Base-by-base conservation (phyloP, 495 filamentous ascomycete species). In the Penicillium pancosmium region DNA sequence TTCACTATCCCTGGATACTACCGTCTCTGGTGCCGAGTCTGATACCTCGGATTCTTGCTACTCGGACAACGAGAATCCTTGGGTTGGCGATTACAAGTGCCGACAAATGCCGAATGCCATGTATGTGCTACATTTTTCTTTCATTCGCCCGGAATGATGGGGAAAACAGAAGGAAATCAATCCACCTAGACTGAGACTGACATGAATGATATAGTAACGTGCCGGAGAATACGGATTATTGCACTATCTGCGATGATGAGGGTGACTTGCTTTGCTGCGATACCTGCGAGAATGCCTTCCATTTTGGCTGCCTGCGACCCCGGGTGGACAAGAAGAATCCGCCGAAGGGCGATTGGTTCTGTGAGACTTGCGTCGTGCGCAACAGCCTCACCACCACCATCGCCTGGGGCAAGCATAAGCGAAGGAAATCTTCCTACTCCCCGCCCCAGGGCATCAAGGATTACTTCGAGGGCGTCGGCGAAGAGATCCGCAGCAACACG, bases 261-360 rank as follows among this genome's bases (percentile, higher is more conserved):
- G 94, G 94, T n/a, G 80, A 88, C 52, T 78, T 98, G 25, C 77
- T 98, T 56, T 97, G 93, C 75, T 98, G 94, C 71, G 94, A 98
- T 72, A 88, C 88, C 49, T 98, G 94, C 76, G 81, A 83, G 16
- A 85, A 88, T 47, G 89, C 91, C 0, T 97, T 92, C 73, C 94
- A 98, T 71, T 91, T 92, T 67, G 78, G 78, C 46, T 98, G 94
- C 70, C 78, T 92, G 46, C 86, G 93, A 65, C 92, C 93, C 54
- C 89, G 91, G 5, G 74, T 92, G 61, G 79, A 85, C 50, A 77
- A 82, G 46, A 79, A 84, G 19, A 76, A 80, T 52, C 80, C 84
- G 49, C 86, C 88, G 41, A 82, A 89, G 35, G 87, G 86, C 19
- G 85, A 91, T 60, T 98, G 91, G 90, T 93, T 82, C 62, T 98